Base-by-base conservation (phyloP, 805 yeast genomes). In the Metschnikowia colocasiae region DNA sequence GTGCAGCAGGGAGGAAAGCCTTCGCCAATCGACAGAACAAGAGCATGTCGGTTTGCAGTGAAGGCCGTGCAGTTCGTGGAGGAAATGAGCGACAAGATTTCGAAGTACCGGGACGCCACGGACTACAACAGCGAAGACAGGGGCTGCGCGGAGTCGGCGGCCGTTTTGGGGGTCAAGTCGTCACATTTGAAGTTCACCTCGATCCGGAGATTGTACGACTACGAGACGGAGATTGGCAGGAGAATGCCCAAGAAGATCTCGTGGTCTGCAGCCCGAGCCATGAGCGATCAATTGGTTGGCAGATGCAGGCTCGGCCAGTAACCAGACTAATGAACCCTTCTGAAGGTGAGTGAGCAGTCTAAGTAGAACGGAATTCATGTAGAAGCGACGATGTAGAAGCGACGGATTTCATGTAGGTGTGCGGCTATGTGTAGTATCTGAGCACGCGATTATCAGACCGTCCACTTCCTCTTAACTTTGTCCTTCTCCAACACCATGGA, bases 221-320 rank as follows among this genome's bases (percentile, higher is more conserved):
- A 73, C 62, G 98, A 94, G 68, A 89, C 98, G 15, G 89, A 87
- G 57, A 64, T 87, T 31, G 74, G 69, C 19, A 80, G 74, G 66
- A 85, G 99, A 75, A 83, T 94, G 80, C 96, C 98, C 59, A 90
- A 87, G 74, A 70, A 74, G 48, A 83, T 90, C 42, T 89, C 86
- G 68, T 94, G 99, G 99, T 73, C 76, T 41, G 74, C 74, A 26
- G 72, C 83, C 43, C 78, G 95, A 61, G 85, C 83, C 42, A 79
- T 87, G 62, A 87, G 92, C 48, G 96, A 90, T 71, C 83, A 82
- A 68, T 73, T 92, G 64, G 95, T 85, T 34, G 94, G 92, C 33
- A 81, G 95, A 58, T 62, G 67, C 26, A 51, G 37, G n/a, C 19
- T 44, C 25, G 26, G 19, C 10, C n/a, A 29, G 20, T 39, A 39